Conservation (phyloP, 768 basidiomycete genomes). For the Boletus tylopilopsis region DNA sequence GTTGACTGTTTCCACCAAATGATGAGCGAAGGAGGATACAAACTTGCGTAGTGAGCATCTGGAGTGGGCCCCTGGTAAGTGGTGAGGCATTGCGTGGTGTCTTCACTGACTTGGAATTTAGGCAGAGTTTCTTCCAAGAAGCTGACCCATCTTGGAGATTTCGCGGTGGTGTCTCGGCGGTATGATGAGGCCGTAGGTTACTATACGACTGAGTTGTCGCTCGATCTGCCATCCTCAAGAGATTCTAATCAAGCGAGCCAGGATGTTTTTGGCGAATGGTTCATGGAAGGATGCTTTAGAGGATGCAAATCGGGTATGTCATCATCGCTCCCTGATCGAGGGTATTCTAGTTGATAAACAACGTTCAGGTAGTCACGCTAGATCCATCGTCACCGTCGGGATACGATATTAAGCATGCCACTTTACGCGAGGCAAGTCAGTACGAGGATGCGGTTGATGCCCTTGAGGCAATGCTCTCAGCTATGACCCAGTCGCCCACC, state of each 20-base stretch:
- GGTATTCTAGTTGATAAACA: no score
- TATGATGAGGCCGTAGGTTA: not conserved
- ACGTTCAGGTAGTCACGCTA: not conserved
- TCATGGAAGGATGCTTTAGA: not conserved
- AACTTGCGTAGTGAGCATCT: no score
- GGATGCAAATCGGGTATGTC: not conserved
- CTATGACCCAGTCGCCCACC: not conserved
- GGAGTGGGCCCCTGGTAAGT: no score
- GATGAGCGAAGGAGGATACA: no score
- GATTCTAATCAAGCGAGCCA: not conserved
- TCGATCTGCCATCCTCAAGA: not conserved
- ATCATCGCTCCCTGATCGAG: no score
- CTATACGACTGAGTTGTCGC: not conserved
- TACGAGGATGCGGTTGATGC: not conserved
- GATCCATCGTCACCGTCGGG: not conserved
- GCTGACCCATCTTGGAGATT: no score
- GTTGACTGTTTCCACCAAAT: no score
- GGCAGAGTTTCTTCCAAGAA: no score
- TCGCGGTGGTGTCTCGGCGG: no score
- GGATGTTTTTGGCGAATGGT: no score
- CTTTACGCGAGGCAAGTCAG: not conserved
- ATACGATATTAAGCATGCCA: not conserved
- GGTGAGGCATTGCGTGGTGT: no score
- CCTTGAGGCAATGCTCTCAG: not conserved
- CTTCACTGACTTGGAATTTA: no score